These are phyloP conservation scores for Austroboletus novae-zelandiae DNA, from an alignment of 1,284 basidiomycete species.

Conservation along the genomic window DNA sequence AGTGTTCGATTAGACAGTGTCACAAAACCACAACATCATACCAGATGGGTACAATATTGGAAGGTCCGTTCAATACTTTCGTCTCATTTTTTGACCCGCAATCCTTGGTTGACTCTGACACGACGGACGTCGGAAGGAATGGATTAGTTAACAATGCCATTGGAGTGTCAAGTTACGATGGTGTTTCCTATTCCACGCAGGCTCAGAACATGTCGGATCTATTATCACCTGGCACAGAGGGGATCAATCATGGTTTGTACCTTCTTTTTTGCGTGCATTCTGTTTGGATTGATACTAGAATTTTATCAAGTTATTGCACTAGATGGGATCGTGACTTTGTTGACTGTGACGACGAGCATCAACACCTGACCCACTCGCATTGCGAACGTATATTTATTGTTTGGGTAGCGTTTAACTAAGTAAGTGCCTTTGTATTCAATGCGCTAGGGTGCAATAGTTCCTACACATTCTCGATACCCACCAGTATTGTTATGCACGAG, in stretches of 20 bases:
- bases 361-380: no score
- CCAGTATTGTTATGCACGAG: no score
- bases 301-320: constrained; percentile 39
- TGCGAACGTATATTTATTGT: no score
- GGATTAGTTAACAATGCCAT: constrained; percentile 42
- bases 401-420: no score
- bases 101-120: not conserved
- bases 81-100: no score
- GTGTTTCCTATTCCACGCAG: constrained; percentile 48
- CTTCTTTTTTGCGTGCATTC: not conserved
- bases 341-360: constrained; percentile 38
- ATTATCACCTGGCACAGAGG: constrained; percentile 16
- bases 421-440: no score
- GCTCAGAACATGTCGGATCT: constrained; percentile 36
- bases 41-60: constrained; percentile 58
- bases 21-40: constrained; percentile 47
- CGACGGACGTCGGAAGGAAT: constrained; percentile 33
- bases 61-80: constrained; percentile 28
- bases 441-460: no score
- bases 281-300: no score
- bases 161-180: constrained; percentile 42
- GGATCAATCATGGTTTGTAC: constrained; percentile 23
- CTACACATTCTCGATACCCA: no score
- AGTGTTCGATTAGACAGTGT: constrained; percentile 30
- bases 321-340: constrained; percentile 45